phyloP scores from a whole-genome alignment of 768 basidiomycete genomes.

The Hemileccinum impolitum region DNA sequence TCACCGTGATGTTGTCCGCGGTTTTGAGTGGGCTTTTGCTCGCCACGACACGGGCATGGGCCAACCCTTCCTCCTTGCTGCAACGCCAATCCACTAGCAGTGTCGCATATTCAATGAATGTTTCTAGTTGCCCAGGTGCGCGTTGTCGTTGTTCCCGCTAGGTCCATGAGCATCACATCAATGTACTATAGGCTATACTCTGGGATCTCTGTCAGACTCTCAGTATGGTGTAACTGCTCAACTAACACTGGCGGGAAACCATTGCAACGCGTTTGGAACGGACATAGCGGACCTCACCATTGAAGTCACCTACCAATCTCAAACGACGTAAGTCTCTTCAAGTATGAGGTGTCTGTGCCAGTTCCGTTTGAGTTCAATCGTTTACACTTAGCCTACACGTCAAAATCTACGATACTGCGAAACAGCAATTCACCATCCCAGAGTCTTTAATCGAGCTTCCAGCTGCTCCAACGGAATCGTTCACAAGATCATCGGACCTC shows the following conservation, averaged over 20 bases:
- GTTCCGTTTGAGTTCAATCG: background rate
- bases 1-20: constrained; percentile 9
- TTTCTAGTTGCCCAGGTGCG: constrained; percentile 32
- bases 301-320: constrained; percentile 64
- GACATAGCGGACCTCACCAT: constrained; percentile 61
- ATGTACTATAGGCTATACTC: constrained; percentile 48
- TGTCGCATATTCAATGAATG: constrained; percentile 24
- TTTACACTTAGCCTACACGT: constrained; percentile 61
- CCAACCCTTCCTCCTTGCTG: constrained; percentile 4
- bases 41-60: constrained; percentile 1
- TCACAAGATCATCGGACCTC: constrained; percentile 51
- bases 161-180: background rate
- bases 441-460: constrained; percentile 48
- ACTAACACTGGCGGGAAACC: constrained; percentile 49
- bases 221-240: constrained; percentile 51
- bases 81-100: constrained; percentile 5
- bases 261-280: constrained; percentile 63
- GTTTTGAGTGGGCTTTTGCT: constrained; percentile 9
- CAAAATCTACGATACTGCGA: constrained; percentile 58
- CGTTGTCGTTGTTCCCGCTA: constrained; percentile 10
- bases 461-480: constrained; percentile 30
- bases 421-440: constrained; percentile 66
- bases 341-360: background rate
- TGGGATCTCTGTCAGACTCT: constrained; percentile 43
- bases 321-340: constrained; percentile 37